Conservation (phyloP, 805 yeast species). For the Pichia gijzeniarum region DNA sequence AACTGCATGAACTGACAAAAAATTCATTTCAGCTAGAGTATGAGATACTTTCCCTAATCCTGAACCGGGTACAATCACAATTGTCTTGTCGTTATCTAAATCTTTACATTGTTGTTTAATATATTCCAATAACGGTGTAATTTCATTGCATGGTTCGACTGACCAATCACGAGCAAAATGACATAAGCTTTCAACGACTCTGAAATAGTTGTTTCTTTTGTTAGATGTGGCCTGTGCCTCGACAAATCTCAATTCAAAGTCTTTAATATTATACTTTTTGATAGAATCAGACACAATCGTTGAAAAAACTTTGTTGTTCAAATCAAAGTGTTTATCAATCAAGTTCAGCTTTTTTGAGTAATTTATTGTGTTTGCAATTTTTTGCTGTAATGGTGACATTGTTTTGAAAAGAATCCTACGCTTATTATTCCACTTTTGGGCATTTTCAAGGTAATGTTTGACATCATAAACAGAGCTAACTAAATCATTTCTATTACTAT, state of each 20-base stretch:
- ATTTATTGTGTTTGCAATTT: conserved; percentile 44
- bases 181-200: conserved; percentile 63
- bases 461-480: conserved; percentile 41
- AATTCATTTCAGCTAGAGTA: conserved; percentile 40
- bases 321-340: conserved; percentile 41
- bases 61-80: conserved; percentile 77
- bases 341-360: conserved; percentile 46
- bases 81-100: conserved; percentile 30
- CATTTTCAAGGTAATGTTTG: conserved; percentile 35
- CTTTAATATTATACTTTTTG: conserved; percentile 31
- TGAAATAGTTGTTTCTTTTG: conserved; percentile 27
- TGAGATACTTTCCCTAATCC: conserved; percentile 79
- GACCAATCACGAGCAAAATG: conserved; percentile 83
- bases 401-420: conserved; percentile 37
- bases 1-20: conserved; percentile 52
- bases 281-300: conserved; percentile 38
- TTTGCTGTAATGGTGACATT: conserved; percentile 52
- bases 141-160: conserved; percentile 37
- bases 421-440: conserved; percentile 40
- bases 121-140: conserved; percentile 48
- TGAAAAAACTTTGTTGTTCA: conserved; percentile 43
- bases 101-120: conserved; percentile 37
- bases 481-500: conserved; percentile 23
- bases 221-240: conserved; percentile 14
- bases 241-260: conserved; percentile 38